Conservation (phyloP, 148 eudicot genomes). For the Chenopodium formosanum region DNA sequence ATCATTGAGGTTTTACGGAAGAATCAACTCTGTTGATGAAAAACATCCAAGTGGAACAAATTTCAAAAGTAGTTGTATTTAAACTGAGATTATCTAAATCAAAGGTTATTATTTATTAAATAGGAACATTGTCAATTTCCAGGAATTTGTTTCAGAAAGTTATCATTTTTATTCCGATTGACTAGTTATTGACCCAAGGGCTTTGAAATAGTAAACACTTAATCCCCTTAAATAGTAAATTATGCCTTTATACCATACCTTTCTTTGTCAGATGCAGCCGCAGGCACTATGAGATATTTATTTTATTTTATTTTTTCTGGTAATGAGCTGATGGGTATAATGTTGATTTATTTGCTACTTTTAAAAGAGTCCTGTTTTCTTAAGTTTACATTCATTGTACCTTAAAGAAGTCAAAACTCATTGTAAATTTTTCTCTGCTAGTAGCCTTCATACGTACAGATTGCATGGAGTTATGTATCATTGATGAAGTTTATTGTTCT, state of each 20-base stretch:
- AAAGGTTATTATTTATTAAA: neutral
- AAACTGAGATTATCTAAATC: neutral
- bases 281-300: no score
- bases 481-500: slow-evolving; percentile 10
- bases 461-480: neutral
- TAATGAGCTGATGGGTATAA: neutral
- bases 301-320: no score
- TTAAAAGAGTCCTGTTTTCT: neutral
- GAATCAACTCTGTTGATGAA: neutral
- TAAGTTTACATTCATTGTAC: neutral
- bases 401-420: neutral
- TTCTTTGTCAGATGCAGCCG: no score
- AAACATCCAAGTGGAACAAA: neutral
- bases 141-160: neutral
- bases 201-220: neutral
- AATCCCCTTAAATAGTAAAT: no score
- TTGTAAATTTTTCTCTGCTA: neutral
- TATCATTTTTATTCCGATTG: neutral
- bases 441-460: neutral
- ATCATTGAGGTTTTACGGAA: no score
- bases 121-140: neutral
- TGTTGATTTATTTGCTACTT: neutral
- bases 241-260: no score
- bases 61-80: neutral
- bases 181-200: neutral